These are phyloP conservation scores for Lupinus albus DNA, from an alignment of 306 rosid genomes.

Conservation along the genomic window DNA sequence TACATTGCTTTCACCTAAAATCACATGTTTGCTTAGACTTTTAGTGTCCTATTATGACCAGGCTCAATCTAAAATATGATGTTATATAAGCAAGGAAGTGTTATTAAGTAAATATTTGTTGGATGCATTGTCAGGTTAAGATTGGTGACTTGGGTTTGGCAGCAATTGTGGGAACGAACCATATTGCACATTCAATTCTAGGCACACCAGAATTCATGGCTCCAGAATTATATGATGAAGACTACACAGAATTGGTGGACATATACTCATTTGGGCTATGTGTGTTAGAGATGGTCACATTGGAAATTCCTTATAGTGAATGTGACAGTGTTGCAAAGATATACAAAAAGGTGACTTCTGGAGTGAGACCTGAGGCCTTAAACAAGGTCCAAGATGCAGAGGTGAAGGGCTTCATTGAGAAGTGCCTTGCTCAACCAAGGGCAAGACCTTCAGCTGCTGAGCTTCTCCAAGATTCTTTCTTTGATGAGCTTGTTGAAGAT, in stretches of 20 bases:
- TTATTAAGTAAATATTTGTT: neutral
- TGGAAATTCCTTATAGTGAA: slow-evolving; percentile 85
- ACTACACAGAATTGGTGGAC: slow-evolving; percentile 88
- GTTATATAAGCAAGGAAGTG: neutral
- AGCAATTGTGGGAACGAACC: slow-evolving; percentile 76
- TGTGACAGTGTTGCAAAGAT: slow-evolving; percentile 85
- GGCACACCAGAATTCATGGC: slow-evolving; percentile 98
- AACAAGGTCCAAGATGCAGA: slow-evolving; percentile 64
- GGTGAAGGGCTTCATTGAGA: slow-evolving; percentile 71
- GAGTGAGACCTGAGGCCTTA: slow-evolving; percentile 70
- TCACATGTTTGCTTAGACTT: neutral
- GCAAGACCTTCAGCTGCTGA: slow-evolving; percentile 78
- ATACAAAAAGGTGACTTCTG: slow-evolving; percentile 75
- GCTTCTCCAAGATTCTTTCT: slow-evolving; percentile 77
- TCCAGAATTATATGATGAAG: slow-evolving; percentile 81
- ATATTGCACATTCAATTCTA: slow-evolving; percentile 78
- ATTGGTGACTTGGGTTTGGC: slow-evolving; percentile 97
- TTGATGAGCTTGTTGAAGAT: slow-evolving; percentile 58
- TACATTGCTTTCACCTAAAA: slow-evolving; percentile 15
- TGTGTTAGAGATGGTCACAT: slow-evolving; percentile 79
- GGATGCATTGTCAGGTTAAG: slow-evolving; percentile 60
- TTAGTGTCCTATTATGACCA: too few species aligned
- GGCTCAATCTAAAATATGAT: neutral
- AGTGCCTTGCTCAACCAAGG: slow-evolving; percentile 71
- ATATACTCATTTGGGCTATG: slow-evolving; percentile 95